phyloP scores from a whole-genome alignment of 2,329 filamentous ascomycete genomes.

The Aspergillus puulaauensis region DNA sequence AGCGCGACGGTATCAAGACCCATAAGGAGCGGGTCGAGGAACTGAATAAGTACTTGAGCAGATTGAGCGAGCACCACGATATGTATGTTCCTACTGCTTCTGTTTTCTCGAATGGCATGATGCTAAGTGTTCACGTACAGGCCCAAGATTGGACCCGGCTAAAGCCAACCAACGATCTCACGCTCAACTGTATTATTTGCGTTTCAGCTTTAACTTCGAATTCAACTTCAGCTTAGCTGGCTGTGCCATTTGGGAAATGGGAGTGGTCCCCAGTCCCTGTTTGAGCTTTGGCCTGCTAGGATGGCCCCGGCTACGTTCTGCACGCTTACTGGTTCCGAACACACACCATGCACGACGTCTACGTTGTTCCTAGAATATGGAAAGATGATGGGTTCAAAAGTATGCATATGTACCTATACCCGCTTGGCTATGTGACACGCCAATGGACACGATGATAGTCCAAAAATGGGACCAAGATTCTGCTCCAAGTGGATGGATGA shows the following conservation, averaged over 20 bases:
- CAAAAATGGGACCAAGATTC: constrained; percentile 10
- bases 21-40: constrained; percentile 97
- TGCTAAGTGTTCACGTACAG: constrained; percentile 19
- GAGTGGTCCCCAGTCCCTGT: not conserved
- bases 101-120: not conserved
- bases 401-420: constrained; percentile 22
- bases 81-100: constrained; percentile 58
- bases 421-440: constrained; percentile 19
- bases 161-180: constrained; percentile 11
- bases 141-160: constrained; percentile 45
- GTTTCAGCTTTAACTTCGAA: not conserved
- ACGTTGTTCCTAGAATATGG: constrained; percentile 1
- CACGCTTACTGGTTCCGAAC: constrained; percentile 15
- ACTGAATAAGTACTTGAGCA: constrained; percentile 88
- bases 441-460: constrained; percentile 13
- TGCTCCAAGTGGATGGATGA: constrained; percentile 13
- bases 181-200: not conserved
- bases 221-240: constrained; percentile 2
- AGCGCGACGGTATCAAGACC: constrained; percentile 85
- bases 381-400: constrained; percentile 14
- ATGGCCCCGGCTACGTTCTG: constrained; percentile 19
- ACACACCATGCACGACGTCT: not conserved
- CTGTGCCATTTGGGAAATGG: not conserved
- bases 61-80: constrained; percentile 94
- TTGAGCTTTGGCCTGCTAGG: constrained; percentile 3